Evolutionary conservation across 306 rosid species (phyloP).

Genomic region (Sophora flavescens): DNA sequence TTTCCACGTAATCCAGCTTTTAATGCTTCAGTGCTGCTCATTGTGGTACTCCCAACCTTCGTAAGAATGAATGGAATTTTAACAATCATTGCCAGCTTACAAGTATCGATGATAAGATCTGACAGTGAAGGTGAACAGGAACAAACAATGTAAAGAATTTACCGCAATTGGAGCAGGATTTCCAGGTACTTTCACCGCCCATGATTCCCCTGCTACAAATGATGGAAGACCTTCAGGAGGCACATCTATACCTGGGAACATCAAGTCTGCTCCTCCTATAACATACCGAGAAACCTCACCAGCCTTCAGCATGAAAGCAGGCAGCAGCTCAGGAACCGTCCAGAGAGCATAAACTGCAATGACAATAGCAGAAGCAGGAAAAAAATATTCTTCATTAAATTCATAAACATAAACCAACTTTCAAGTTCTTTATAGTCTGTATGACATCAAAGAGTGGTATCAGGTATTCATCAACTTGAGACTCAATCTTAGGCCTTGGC

Average conservation of each 20-base stretch:
- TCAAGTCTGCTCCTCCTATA: conserved; percentile 95
- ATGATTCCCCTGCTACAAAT: conserved; percentile 71
- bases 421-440: not conserved
- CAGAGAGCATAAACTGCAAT: conserved; percentile 88
- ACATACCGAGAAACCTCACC: conserved; percentile 88
- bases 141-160: conserved; percentile 4
- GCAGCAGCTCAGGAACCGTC: conserved; percentile 85
- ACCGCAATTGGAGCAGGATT: conserved; percentile 96
- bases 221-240: conserved; percentile 88
- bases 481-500: not conserved
- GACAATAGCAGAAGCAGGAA: not conserved
- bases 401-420: not conserved
- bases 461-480: not conserved
- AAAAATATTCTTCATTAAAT: not conserved
- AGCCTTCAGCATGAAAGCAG: conserved; percentile 81
- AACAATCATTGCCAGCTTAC: not conserved
- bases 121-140: not conserved
- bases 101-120: not conserved
- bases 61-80: conserved; percentile 28
- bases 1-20: conserved; percentile 93
- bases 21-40: conserved; percentile 83
- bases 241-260: conserved; percentile 92
- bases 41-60: conserved; percentile 92
- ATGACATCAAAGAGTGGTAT: not conserved
- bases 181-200: conserved; percentile 97